Evolutionary conservation across 441 rosid species (phyloP).

Genomic region (Adansonia grandidieri): DNA sequence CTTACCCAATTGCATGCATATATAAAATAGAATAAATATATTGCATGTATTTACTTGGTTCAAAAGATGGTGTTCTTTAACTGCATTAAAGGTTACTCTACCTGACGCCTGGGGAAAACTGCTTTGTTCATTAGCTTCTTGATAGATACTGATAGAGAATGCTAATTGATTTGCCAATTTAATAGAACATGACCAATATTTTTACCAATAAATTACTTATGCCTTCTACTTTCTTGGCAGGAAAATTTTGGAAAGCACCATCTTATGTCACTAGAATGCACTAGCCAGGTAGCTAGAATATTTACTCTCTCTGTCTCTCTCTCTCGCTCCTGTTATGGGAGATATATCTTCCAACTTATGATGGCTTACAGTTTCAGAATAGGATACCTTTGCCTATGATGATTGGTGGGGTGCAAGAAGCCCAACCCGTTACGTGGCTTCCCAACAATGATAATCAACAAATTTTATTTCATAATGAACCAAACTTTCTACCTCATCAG

Average conservation of each 20-base stretch:
- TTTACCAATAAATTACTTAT: background rate
- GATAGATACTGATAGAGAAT: constrained; percentile 1
- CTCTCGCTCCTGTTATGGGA: background rate
- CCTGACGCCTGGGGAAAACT: background rate
- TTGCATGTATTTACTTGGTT: constrained; percentile 22
- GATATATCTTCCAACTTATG: constrained; percentile 26
- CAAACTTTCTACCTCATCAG: constrained; percentile 62
- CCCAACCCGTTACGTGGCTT: constrained; percentile 72
- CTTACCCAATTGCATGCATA: background rate
- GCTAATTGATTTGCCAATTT: background rate
- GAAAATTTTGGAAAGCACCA: constrained; percentile 61
- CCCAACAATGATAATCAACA: constrained; percentile 64
- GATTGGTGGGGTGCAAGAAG: constrained; percentile 65
- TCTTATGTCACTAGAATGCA: constrained; percentile 55
- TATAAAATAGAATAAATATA: constrained; percentile 1
- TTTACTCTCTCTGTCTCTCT: background rate
- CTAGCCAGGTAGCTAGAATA: constrained; percentile 52
- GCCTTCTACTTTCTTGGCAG: constrained; percentile 41
- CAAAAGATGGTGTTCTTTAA: background rate
- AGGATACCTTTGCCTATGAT: constrained; percentile 60
- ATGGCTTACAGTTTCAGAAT: constrained; percentile 56
- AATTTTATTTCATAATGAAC: constrained; percentile 54
- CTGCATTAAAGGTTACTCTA: background rate
- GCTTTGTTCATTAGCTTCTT: background rate
- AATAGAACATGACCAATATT: background rate